A percentile compares a stretch with the other conserved stretches of the same genome.
phyloP scores from a whole-genome alignment of 345 rosid species.

The Eucalyptus pumila region DNA sequence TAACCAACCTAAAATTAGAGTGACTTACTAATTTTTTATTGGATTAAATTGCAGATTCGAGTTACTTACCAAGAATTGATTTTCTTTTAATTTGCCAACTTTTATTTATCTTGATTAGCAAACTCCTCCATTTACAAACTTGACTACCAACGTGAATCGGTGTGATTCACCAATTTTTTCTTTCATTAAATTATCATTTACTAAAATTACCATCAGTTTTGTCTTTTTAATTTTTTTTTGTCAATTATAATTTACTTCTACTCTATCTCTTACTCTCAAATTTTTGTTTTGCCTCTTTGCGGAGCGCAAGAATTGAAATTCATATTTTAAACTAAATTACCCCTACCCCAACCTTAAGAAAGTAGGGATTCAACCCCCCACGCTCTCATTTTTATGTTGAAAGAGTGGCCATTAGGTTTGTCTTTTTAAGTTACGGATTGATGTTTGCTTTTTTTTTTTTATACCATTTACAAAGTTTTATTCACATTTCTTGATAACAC shows the following conservation, averaged over 20 bases:
- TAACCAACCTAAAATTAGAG: background rate
- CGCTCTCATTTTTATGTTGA: fast-evolving
- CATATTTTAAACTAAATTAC: fast-evolving
- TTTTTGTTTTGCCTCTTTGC: fast-evolving
- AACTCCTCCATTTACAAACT: background rate
- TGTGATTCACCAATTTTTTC: background rate
- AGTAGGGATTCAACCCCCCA: fast-evolving
- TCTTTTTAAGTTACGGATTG: too few species aligned
- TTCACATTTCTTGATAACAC: too few species aligned
- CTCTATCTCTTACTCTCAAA: fast-evolving
- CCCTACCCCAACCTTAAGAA: fast-evolving
- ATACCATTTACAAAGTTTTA: too few species aligned
- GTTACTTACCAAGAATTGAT: background rate
- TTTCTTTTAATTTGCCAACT: background rate
- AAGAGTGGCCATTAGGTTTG: fast-evolving
- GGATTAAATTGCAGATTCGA: too few species aligned
- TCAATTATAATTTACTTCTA: fast-evolving
- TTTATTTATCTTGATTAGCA: background rate
- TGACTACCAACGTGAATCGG: background rate
- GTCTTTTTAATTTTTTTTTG: background rate
- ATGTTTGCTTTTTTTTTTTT: too few species aligned
- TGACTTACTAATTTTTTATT: background rate
- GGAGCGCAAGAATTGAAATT: fast-evolving
- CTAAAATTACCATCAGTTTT: background rate
- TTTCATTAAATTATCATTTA: background rate